Percentiles rank a stretch among this genome's conserved stretches.
Conservation (phyloP, 495 filamentous ascomycete genomes). For the Talaromyces adpressus region DNA sequence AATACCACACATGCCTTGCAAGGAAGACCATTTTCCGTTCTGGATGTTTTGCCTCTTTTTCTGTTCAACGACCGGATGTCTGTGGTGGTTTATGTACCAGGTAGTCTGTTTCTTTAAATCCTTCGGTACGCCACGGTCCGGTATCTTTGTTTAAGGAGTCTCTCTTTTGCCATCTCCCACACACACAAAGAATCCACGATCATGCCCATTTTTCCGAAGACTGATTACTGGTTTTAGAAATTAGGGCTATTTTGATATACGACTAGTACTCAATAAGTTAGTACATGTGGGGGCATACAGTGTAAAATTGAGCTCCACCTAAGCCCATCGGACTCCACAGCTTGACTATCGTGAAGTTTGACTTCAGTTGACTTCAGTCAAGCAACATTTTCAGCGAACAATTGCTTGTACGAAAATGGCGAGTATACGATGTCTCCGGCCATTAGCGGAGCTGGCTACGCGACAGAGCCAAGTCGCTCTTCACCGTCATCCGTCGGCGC, state of each 20-base stretch:
- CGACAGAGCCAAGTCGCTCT: background rate
- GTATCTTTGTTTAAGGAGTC: background rate
- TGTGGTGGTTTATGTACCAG: too few relatives aligned
- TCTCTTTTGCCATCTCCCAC: background rate
- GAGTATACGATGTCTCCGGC: background rate
- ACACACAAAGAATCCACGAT: too few relatives aligned
- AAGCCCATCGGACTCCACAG: background rate
- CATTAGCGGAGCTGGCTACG: background rate
- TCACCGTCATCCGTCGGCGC: slow-evolving; percentile 58
- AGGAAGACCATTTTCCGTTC: too few relatives aligned
- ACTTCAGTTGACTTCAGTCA: background rate
- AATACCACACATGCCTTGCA: too few relatives aligned
- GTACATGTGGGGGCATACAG: background rate
- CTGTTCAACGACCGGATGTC: too few relatives aligned
- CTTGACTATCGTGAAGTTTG: background rate
- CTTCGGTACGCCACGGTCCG: background rate
- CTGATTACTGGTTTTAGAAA: background rate
- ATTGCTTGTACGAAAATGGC: background rate
- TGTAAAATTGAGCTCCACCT: background rate
- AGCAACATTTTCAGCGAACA: background rate
- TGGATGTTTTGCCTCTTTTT: too few relatives aligned
- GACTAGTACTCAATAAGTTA: background rate
- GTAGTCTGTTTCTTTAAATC: too few relatives aligned
- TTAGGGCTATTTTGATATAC: background rate
- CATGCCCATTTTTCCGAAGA: background rate